Conservation (phyloP, 306 rosid species). For the Crotalaria pallida region DNA sequence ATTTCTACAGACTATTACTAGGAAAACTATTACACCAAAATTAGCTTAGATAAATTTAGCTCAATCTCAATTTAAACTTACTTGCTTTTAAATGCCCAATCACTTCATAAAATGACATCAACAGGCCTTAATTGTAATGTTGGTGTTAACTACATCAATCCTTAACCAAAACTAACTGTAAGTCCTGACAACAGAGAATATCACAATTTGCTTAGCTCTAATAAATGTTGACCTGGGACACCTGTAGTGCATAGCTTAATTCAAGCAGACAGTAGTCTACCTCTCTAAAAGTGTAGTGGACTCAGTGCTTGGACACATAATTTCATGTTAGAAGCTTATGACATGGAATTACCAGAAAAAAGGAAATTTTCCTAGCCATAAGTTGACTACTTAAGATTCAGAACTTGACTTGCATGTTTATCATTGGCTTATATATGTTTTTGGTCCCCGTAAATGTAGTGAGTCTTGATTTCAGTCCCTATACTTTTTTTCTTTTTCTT, state of each 20-base stretch:
- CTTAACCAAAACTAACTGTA: constrained; percentile 2
- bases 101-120: background rate
- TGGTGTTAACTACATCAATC: background rate
- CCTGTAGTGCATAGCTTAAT: background rate
- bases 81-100: no score
- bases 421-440: no score
- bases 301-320: background rate
- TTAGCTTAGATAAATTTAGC: background rate
- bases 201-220: background rate
- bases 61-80: no score
- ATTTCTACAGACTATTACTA: background rate
- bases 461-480: no score
- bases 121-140: background rate
- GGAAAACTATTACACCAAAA: background rate
- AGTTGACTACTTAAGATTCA: background rate
- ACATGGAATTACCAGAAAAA: background rate
- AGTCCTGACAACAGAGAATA: background rate
- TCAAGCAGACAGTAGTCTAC: background rate
- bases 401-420: background rate
- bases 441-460: no score
- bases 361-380: background rate
- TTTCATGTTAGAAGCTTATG: background rate
- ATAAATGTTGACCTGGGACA: background rate
- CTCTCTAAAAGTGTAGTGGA: background rate
- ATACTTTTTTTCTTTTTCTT: no score